Conservation (phyloP, 2,329 filamentous ascomycete genomes). For the Aureobasidium melanogenum region DNA sequence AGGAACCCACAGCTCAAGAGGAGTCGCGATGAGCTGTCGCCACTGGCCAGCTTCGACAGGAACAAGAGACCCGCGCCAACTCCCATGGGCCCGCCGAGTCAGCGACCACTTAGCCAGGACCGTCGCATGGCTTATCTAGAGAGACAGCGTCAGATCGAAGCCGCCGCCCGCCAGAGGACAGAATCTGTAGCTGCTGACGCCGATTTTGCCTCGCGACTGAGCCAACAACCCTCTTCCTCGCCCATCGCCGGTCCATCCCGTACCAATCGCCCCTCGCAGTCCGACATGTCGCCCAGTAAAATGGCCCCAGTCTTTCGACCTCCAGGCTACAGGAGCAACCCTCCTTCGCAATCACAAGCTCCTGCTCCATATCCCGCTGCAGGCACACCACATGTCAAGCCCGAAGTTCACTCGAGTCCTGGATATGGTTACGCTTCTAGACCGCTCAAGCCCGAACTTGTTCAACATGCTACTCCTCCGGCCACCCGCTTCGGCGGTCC, state of each 20-base stretch:
- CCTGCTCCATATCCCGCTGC: not conserved
- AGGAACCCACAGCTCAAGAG: constrained; percentile 4
- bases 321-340: constrained; percentile 13
- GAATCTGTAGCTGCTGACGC: constrained; percentile 19
- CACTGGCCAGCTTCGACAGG: constrained; percentile 14
- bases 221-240: constrained; percentile 15
- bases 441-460: not conserved
- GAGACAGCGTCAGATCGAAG: constrained; percentile 12
- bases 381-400: not conserved
- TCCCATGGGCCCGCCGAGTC: constrained; percentile 13
- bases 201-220: constrained; percentile 21
- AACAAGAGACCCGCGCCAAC: constrained; percentile 12
- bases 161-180: constrained; percentile 8
- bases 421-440: not conserved
- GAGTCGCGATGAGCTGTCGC: constrained; percentile 12
- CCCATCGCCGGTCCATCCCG: not conserved
- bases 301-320: constrained; percentile 17
- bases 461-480: not conserved
- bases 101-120: constrained; percentile 13
- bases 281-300: constrained; percentile 5
- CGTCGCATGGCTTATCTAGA: constrained; percentile 1
- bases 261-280: not conserved
- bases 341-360: not conserved
- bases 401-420: not conserved
- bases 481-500: not conserved